Percentiles rank a stretch among this genome's conserved stretches.
These are phyloP conservation scores for Saturnispora hagleri DNA, from an alignment of 805 yeast genomes.

Conservation along the genomic window DNA sequence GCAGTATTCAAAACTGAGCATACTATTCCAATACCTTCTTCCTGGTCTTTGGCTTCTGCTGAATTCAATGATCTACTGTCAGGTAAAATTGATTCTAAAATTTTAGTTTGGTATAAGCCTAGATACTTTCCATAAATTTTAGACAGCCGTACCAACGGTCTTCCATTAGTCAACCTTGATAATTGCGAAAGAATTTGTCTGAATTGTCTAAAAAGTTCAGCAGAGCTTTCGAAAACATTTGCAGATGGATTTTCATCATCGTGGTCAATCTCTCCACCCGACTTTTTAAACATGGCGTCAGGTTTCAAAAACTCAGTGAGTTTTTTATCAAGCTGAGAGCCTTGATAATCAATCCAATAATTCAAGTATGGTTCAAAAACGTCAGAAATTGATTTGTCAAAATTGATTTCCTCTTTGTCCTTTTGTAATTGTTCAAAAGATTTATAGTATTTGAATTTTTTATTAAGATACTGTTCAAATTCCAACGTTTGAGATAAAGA, in stretches of 20 bases:
- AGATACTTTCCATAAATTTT: slow-evolving; percentile 60
- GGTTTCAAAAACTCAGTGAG: slow-evolving; percentile 55
- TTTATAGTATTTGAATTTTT: slow-evolving; percentile 42
- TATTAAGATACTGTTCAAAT: slow-evolving; percentile 67
- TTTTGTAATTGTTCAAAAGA: slow-evolving; percentile 26
- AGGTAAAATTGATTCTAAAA: slow-evolving; percentile 43
- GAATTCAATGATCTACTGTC: slow-evolving; percentile 23
- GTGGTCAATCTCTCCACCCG: slow-evolving; percentile 17
- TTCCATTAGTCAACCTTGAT: slow-evolving; percentile 46
- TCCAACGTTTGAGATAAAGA: slow-evolving; percentile 72
- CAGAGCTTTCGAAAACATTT: slow-evolving; percentile 75
- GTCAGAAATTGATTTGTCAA: slow-evolving; percentile 41
- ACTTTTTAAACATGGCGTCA: slow-evolving; percentile 39
- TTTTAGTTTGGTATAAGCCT: slow-evolving; percentile 43
- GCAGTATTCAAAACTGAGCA: slow-evolving; percentile 79
- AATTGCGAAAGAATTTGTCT: slow-evolving; percentile 66
- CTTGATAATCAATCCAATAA: slow-evolving; percentile 84
- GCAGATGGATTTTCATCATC: slow-evolving; percentile 16
- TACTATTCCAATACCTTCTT: slow-evolving; percentile 56
- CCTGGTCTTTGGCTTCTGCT: slow-evolving; percentile 29
- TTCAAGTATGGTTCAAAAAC: slow-evolving; percentile 80
- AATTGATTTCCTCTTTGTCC: slow-evolving; percentile 24
- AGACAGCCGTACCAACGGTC: slow-evolving; percentile 41
- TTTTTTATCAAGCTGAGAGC: slow-evolving; percentile 49
- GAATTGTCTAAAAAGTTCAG: slow-evolving; percentile 75